These are phyloP conservation scores for Psilocybe cyanescens DNA, from an alignment of 768 basidiomycete species.

Conservation along the genomic window DNA sequence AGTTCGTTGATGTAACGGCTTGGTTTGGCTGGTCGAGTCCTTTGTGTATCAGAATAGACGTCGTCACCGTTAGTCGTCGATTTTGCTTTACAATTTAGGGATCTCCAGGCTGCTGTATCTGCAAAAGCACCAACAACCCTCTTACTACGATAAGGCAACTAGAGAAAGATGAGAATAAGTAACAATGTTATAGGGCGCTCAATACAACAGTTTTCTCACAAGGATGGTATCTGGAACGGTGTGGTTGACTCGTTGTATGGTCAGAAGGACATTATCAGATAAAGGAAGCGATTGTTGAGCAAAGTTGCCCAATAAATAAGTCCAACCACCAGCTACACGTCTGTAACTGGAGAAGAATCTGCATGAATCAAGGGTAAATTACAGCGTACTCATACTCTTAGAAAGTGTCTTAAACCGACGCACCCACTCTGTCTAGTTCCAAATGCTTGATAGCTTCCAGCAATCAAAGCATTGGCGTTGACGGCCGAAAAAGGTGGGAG, in stretches of 20 bases:
- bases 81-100: conserved; percentile 55
- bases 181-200: conserved; percentile 20
- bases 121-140: conserved; percentile 48
- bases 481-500: conserved; percentile 54
- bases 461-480: conserved; percentile 50
- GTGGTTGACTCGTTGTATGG: conserved; percentile 42
- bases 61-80: conserved; percentile 51
- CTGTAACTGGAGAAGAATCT: conserved; percentile 53
- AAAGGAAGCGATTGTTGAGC: conserved; percentile 57
- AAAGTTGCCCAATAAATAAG: conserved; percentile 55
- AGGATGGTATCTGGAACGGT: conserved; percentile 44
- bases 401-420: conserved; percentile 8
- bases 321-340: conserved; percentile 39
- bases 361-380: background rate
- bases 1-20: conserved; percentile 49
- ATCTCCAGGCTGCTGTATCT: conserved; percentile 50
- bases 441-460: conserved; percentile 55
- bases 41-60: conserved; percentile 34
- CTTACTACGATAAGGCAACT: conserved; percentile 64
- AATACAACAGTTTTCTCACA: conserved; percentile 31
- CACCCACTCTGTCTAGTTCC: conserved; percentile 52
- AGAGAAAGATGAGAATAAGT: background rate
- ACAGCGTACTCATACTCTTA: no score
- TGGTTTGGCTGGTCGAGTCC: conserved; percentile 32
- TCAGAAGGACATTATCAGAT: conserved; percentile 47